A percentile compares a stretch with the other conserved stretches of the same genome.
phyloP scores from a whole-genome alignment of 1,284 basidiomycete genomes.

The Volvariella surrecta region DNA sequence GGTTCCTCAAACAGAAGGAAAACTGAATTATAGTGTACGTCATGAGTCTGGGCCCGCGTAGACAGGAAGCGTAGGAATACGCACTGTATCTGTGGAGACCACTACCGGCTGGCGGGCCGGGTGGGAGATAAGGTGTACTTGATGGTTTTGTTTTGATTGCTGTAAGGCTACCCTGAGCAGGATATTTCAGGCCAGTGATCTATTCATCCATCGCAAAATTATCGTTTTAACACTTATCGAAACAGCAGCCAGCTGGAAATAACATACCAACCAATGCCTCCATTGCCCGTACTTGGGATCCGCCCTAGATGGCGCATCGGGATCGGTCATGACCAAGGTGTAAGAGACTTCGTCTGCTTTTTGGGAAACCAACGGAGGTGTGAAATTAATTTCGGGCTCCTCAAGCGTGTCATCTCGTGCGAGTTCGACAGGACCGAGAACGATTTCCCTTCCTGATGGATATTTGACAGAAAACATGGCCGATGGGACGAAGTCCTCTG shows the following conservation, averaged over 20 bases:
- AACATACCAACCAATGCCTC: slow-evolving; percentile 59
- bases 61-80: no score
- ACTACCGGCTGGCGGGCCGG: slow-evolving; percentile 46
- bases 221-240: not conserved
- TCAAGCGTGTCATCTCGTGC: slow-evolving; percentile 36
- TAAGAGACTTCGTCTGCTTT: slow-evolving; percentile 34
- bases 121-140: slow-evolving; percentile 49
- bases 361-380: slow-evolving; percentile 31
- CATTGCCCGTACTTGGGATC: slow-evolving; percentile 50
- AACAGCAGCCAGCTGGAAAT: not conserved
- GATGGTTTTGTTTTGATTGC: slow-evolving; percentile 39
- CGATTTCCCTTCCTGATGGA: slow-evolving; percentile 40
- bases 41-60: no score
- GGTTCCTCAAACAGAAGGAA: slow-evolving; percentile 61
- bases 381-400: slow-evolving; percentile 44
- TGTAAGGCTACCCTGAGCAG: slow-evolving; percentile 24
- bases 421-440: slow-evolving; percentile 43
- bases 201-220: slow-evolving; percentile 13
- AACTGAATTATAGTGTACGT: no score
- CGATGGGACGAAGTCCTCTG: slow-evolving; percentile 37
- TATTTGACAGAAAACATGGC: slow-evolving; percentile 44
- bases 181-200: slow-evolving; percentile 50
- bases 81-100: slow-evolving; percentile 54
- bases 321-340: slow-evolving; percentile 61
- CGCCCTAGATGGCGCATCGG: slow-evolving; percentile 51